phyloP scores from a whole-genome alignment of 139 green algal species.

The Raphidocelis subcapitata region DNA sequence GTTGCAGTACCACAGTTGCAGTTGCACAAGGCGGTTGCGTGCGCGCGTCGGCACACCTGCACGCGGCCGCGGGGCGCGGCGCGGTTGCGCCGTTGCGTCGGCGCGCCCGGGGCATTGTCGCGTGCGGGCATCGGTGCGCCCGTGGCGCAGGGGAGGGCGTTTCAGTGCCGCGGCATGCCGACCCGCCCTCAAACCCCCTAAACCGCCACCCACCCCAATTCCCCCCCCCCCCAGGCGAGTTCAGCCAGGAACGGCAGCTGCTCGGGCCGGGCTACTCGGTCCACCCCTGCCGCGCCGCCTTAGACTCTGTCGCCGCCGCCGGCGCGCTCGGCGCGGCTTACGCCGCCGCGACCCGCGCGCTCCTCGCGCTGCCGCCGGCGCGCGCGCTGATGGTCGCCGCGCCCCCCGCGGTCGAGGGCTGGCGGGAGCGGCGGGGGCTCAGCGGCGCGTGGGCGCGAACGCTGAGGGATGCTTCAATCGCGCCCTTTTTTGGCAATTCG shows the following conservation, averaged over 20 bases:
- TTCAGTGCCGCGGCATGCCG: too few relatives aligned
- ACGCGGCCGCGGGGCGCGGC: too few relatives aligned
- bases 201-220: too few relatives aligned
- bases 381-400: slow-evolving; percentile 29
- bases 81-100: too few relatives aligned
- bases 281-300: slow-evolving; percentile 40
- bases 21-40: too few relatives aligned
- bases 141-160: too few relatives aligned
- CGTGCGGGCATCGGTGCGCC: too few relatives aligned
- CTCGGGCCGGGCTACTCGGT: slow-evolving; percentile 35
- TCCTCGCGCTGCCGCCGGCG: slow-evolving; percentile 23
- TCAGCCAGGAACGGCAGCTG: slow-evolving; percentile 37
- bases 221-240: too few relatives aligned
- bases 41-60: too few relatives aligned
- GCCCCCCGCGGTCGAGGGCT: slow-evolving; percentile 34
- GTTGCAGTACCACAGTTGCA: background rate
- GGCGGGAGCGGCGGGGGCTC: slow-evolving; percentile 34
- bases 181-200: too few relatives aligned
- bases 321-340: slow-evolving; percentile 19
- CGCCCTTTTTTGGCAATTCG: slow-evolving; percentile 53
- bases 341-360: background rate
- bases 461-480: slow-evolving; percentile 37
- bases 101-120: too few relatives aligned
- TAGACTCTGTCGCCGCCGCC: slow-evolving; percentile 27
- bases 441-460: background rate